phyloP scores from a whole-genome alignment of 495 filamentous ascomycete genomes.

The Elaphomyces granulatus region DNA sequence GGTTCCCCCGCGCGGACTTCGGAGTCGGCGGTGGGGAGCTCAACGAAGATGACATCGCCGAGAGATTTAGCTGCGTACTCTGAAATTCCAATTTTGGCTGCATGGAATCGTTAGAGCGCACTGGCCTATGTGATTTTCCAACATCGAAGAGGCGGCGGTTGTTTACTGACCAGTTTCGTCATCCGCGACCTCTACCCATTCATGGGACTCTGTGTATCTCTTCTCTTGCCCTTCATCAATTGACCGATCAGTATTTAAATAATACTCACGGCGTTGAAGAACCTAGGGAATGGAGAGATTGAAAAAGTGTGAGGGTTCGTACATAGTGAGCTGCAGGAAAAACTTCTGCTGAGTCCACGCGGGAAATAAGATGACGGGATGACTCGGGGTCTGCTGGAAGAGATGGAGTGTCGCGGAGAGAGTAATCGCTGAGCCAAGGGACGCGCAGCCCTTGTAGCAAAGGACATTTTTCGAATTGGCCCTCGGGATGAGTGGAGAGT shows the following conservation, averaged over 20 bases:
- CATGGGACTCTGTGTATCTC: slow-evolving; percentile 94
- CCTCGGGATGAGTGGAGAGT: no score
- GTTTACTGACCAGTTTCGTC: slow-evolving; percentile 36
- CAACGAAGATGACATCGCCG: slow-evolving; percentile 93
- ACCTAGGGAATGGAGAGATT: slow-evolving; percentile 1
- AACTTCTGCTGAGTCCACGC: slow-evolving; percentile 35
- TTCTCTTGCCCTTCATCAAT: slow-evolving; percentile 39
- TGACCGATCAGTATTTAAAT: slow-evolving; percentile 1
- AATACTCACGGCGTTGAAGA: not conserved
- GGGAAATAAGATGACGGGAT: no score
- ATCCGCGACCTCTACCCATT: slow-evolving; percentile 81
- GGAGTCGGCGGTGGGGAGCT: slow-evolving; percentile 58
- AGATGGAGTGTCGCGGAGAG: slow-evolving; percentile 6
- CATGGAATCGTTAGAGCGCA: not conserved
- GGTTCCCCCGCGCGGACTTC: slow-evolving; percentile 56
- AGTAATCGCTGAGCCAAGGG: not conserved
- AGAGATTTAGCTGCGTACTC: slow-evolving; percentile 79
- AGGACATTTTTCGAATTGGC: not conserved
- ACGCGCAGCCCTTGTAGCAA: not conserved
- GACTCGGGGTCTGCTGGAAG: no score
- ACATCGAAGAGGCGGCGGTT: not conserved
- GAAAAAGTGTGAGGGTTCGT: slow-evolving; percentile 11
- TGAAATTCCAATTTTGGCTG: slow-evolving; percentile 76
- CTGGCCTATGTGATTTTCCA: not conserved
- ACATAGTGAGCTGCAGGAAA: slow-evolving; percentile 35